Percentiles rank a stretch among this genome's conserved stretches.
These are phyloP conservation scores for Phytophthora rubi DNA, from an alignment of 352 stramenopile genomes.

Conservation along the genomic window DNA sequence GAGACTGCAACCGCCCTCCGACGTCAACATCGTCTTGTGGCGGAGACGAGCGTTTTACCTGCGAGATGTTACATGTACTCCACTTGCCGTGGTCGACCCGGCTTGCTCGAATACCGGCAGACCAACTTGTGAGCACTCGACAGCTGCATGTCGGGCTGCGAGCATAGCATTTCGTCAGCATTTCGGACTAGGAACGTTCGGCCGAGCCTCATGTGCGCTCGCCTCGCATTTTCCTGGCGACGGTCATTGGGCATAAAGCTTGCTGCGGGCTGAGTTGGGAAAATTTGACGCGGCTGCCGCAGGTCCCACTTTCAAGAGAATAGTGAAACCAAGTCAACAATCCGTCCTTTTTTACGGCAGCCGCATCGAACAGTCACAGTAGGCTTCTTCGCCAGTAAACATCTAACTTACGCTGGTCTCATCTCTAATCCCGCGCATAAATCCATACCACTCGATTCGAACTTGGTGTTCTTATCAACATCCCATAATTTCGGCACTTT, in stretches of 20 bases:
- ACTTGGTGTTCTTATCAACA: not conserved
- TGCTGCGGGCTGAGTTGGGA: conserved; percentile 15
- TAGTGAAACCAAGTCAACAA: conserved; percentile 22
- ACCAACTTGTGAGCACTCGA: not conserved
- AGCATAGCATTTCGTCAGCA: conserved; percentile 2
- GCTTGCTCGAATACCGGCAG: too few species aligned
- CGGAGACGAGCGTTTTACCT: not conserved
- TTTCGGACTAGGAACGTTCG: not conserved
- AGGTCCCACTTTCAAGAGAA: conserved; percentile 28
- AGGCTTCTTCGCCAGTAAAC: not conserved
- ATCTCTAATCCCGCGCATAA: not conserved
- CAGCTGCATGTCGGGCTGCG: not conserved
- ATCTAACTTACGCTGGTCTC: not conserved
- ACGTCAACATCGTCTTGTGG: not conserved
- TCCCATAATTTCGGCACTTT: conserved; percentile 13
- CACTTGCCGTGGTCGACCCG: too few species aligned
- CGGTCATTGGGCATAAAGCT: conserved; percentile 20
- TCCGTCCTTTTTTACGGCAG: conserved; percentile 25
- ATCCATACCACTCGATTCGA: not conserved
- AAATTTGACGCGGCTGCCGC: conserved; percentile 33
- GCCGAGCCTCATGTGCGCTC: not conserved
- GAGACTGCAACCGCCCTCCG: not conserved
- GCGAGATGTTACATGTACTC: not conserved
- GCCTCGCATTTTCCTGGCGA: conserved; percentile 1
- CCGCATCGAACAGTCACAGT: conserved; percentile 17